Evolutionary conservation across 164 flowering plant species (phyloP).

Genomic region (Macadamia tetraphylla): DNA sequence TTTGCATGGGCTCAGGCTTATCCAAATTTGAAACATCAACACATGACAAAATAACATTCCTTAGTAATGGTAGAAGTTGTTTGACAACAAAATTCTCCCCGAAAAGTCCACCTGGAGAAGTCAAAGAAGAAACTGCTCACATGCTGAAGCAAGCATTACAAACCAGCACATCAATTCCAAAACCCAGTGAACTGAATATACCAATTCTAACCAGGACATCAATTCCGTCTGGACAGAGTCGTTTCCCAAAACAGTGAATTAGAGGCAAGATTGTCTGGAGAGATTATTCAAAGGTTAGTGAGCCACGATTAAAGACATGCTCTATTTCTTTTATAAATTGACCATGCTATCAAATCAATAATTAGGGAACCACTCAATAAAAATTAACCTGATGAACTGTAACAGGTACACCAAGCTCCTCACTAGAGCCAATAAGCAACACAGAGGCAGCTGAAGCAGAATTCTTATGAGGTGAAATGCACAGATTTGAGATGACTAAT

Average conservation of each 20-base stretch:
- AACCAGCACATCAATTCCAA: slow-evolving; percentile 10
- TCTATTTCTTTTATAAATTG: too few species aligned
- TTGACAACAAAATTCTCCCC: slow-evolving; percentile 66
- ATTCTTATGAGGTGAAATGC: slow-evolving; percentile 62
- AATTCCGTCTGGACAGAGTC: slow-evolving; percentile 81
- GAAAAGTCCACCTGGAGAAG: slow-evolving; percentile 66
- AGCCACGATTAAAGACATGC: slow-evolving; percentile 1
- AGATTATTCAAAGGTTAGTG: slow-evolving; percentile 20
- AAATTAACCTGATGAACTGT: slow-evolving; percentile 79
- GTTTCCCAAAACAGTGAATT: slow-evolving; percentile 84
- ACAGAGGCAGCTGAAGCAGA: slow-evolving; percentile 91
- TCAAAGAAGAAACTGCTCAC: slow-evolving; percentile 14
- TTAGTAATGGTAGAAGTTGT: slow-evolving; percentile 76
- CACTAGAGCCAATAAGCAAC: slow-evolving; percentile 86
- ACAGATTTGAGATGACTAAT: slow-evolving; percentile 65
- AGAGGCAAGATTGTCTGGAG: slow-evolving; percentile 87
- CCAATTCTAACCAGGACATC: slow-evolving; percentile 96
- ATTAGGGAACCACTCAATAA: slow-evolving; percentile 4
- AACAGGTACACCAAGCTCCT: slow-evolving; percentile 90
- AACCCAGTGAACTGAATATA: slow-evolving; percentile 29
- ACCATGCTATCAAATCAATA: slow-evolving; percentile 4
- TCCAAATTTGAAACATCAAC: slow-evolving; percentile 42
- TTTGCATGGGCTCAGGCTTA: slow-evolving; percentile 82
- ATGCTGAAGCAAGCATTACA: slow-evolving; percentile 12
- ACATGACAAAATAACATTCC: slow-evolving; percentile 52